These are phyloP conservation scores for Pseudogymnoascus sp. DNA, from an alignment of 2,329 filamentous ascomycete species.

Conservation along the genomic window DNA sequence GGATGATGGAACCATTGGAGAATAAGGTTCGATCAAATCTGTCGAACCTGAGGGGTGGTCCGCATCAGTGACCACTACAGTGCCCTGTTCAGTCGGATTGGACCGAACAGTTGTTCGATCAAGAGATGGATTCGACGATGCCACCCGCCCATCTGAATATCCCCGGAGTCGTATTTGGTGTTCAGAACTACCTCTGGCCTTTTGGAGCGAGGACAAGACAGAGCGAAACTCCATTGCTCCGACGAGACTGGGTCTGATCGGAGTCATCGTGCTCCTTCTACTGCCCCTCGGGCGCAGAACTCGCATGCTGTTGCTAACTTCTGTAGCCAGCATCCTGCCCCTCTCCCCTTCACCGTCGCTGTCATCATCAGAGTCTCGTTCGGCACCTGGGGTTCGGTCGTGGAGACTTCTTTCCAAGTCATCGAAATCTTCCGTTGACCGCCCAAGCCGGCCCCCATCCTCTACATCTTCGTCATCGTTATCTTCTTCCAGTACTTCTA, in stretches of 20 bases:
- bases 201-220: conserved; percentile 77
- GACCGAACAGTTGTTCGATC: neutral
- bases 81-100: neutral
- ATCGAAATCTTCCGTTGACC: conserved; percentile 25
- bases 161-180: conserved; percentile 61
- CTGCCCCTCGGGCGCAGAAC: conserved; percentile 60
- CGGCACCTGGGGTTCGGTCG: conserved; percentile 38
- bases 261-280: conserved; percentile 67
- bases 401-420: conserved; percentile 23
- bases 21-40: conserved; percentile 3
- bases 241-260: conserved; percentile 86
- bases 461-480: conserved; percentile 51
- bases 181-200: conserved; percentile 67
- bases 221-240: conserved; percentile 91
- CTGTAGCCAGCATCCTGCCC: conserved; percentile 62
- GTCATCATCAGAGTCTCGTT: conserved; percentile 26
- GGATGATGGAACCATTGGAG: conserved; percentile 19
- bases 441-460: conserved; percentile 29
- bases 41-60: conserved; percentile 24
- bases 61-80: conserved; percentile 37
- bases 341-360: conserved; percentile 48
- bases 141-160: conserved; percentile 56
- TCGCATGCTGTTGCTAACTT: conserved; percentile 90
- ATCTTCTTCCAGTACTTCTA: conserved; percentile 59
- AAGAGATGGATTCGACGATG: conserved; percentile 20